Conservation (phyloP, 2,329 filamentous ascomycete species). For the Fonsecaea pugnacius region DNA sequence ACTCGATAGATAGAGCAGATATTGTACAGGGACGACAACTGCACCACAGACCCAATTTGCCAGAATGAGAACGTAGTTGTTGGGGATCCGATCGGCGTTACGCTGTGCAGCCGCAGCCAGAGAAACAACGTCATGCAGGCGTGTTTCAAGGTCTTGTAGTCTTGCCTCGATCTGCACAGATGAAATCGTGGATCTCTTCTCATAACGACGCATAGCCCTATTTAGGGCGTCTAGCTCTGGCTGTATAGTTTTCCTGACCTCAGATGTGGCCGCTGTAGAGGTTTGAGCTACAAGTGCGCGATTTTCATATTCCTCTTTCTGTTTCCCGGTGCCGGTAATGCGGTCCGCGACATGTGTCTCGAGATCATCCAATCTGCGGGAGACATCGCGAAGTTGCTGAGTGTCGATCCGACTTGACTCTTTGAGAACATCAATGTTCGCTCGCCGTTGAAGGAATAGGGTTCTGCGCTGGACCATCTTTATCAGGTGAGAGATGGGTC, state of each 20-base stretch:
- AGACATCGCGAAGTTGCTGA: slow-evolving; percentile 54
- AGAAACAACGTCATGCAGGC: slow-evolving; percentile 75
- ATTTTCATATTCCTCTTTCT: slow-evolving; percentile 46
- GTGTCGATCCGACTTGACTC: slow-evolving; percentile 23
- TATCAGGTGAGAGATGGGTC: slow-evolving; percentile 79
- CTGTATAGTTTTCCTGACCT: slow-evolving; percentile 69
- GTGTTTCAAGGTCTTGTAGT: slow-evolving; percentile 71
- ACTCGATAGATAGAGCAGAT: slow-evolving; percentile 39
- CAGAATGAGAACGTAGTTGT: slow-evolving; percentile 41
- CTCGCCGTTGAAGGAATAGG: slow-evolving; percentile 76
- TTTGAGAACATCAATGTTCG: slow-evolving; percentile 48
- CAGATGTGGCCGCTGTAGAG: slow-evolving; percentile 49
- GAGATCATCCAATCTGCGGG: slow-evolving; percentile 69
- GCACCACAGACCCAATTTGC: slow-evolving; percentile 44
- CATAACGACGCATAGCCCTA: slow-evolving; percentile 84
- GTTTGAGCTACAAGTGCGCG: slow-evolving; percentile 43
- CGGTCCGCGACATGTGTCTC: slow-evolving; percentile 61
- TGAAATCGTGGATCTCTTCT: slow-evolving; percentile 80
- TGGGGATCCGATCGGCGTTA: slow-evolving; percentile 36
- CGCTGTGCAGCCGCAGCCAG: slow-evolving; percentile 73
- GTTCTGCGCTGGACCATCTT: slow-evolving; percentile 79
- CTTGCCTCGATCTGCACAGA: slow-evolving; percentile 76
- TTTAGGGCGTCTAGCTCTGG: slow-evolving; percentile 87
- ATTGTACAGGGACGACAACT: slow-evolving; percentile 45
- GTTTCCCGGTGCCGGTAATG: slow-evolving; percentile 37